Evolutionary conservation across 495 filamentous ascomycete species (phyloP), one percentile per base, ranked within the genome.

Genomic region (Penicillium malachiteum): DNA sequence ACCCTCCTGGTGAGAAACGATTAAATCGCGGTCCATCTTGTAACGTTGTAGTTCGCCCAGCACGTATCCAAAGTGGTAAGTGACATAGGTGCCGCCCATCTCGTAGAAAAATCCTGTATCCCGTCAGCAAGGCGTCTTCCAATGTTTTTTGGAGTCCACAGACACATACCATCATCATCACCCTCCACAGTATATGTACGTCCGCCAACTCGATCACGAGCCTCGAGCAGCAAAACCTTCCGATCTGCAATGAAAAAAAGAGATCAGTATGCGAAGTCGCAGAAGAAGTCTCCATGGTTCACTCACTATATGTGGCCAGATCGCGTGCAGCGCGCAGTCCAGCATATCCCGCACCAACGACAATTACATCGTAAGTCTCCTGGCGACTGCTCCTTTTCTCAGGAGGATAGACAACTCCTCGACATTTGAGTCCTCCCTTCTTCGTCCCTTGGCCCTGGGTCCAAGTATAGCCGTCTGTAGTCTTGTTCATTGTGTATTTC

Each of bases 41-140:
- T 70, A 70, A 1, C 59, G 61, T 6, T 39, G 53, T 37, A 70
- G 26, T 64, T 62, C 59, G 12, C 47, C 63, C 62, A 37, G 63
- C 55, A 56, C 13, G 35, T 31, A 13, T 52, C 58, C 58, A 33
- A 55, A 41, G 5, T 57, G 13, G 12, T 31, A 17, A 34, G 30
- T 44, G 3, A 71, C 57, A 66, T 66, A 73, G 5, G 70, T 70
- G 33, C 70, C 68, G 2, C 70, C 68, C 66, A 73, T 66, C 48
- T 71, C 66, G 26, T 65, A 45, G 21, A 26, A 4, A 4, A 26
- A 26, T 26, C 21, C 21, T 26, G 21, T 2, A 26, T 26, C 21
- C 1, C 21, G 21, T 26, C 21, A 26, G 21, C 1, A 26, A 26
- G 21, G 2, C 21, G 21, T 2, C 1, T 26, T 26, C 4, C 21